Percentiles rank a stretch among this genome's conserved stretches.
Conservation (phyloP, 331 rosid species). For the Acacia concinna region DNA sequence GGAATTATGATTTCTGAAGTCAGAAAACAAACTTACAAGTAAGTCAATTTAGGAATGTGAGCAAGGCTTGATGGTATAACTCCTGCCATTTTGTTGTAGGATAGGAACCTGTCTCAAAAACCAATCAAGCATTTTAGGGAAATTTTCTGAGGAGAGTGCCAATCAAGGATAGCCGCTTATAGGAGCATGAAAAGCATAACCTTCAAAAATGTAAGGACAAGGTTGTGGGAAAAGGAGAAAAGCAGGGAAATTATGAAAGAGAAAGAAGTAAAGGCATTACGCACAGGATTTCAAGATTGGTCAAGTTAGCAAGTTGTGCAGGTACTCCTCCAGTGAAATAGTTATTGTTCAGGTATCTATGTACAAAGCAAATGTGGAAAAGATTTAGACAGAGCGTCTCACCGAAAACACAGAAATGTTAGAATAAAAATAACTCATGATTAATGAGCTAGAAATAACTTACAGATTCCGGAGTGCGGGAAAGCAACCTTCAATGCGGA, state of each 20-base stretch:
- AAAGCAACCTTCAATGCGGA: constrained; percentile 93
- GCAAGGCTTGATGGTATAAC: constrained; percentile 78
- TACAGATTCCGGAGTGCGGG: constrained; percentile 92
- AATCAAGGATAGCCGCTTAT: not conserved
- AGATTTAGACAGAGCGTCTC: constrained; percentile 8
- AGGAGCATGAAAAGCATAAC: not conserved
- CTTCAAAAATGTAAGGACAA: not conserved
- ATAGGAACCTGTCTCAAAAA: constrained; percentile 71
- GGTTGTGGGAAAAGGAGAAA: not conserved
- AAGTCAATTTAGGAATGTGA: constrained; percentile 76
- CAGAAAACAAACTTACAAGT: constrained; percentile 68
- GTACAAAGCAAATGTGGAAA: constrained; percentile 25
- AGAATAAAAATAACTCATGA: constrained; percentile 3
- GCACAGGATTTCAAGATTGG: constrained; percentile 91
- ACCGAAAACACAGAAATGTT: constrained; percentile 3
- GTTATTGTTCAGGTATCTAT: constrained; percentile 87
- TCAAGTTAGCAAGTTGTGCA: constrained; percentile 85
- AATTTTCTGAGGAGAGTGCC: constrained; percentile 1
- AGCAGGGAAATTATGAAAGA: not conserved
- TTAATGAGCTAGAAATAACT: constrained; percentile 32
- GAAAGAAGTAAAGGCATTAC: constrained; percentile 25
- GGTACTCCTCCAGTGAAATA: constrained; percentile 97
- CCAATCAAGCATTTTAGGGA: constrained; percentile 19
- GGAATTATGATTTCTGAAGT: not conserved
- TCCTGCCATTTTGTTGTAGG: constrained; percentile 93